Evolutionary conservation across 106 monocot species (phyloP).

Genomic region (Dioscorea zingiberensis): DNA sequence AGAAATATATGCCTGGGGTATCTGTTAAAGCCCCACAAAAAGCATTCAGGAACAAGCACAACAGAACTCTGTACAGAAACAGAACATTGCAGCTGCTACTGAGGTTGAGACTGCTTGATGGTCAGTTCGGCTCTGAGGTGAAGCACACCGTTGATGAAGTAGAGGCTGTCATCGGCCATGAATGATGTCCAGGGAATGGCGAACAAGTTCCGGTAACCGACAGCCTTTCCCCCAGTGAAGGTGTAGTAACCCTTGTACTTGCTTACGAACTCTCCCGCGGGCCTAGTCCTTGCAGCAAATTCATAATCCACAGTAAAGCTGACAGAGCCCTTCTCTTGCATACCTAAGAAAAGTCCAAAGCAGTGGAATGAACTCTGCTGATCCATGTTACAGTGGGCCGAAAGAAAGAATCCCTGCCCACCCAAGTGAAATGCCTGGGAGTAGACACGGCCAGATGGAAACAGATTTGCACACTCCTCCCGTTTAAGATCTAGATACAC

Average conservation of each 20-base stretch:
- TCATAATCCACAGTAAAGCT: slow-evolving; percentile 78
- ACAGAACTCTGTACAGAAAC: too few relatives aligned
- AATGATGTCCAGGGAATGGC: slow-evolving; percentile 68
- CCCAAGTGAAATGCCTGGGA: slow-evolving; percentile 78
- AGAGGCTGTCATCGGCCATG: slow-evolving; percentile 66
- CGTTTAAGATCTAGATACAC: slow-evolving; percentile 60
- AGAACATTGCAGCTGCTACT: slow-evolving; percentile 10
- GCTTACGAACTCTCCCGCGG: slow-evolving; percentile 54
- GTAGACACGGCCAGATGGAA: slow-evolving; percentile 59
- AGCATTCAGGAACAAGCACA: background rate
- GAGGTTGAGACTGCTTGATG: slow-evolving; percentile 44
- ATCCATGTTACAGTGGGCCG: slow-evolving; percentile 75
- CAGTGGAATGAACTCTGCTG: slow-evolving; percentile 71
- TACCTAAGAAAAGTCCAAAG: slow-evolving; percentile 70
- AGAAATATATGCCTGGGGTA: too few relatives aligned
- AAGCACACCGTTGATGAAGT: slow-evolving; percentile 56
- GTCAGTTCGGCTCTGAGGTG: slow-evolving; percentile 69
- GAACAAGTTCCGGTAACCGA: slow-evolving; percentile 68
- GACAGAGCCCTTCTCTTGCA: slow-evolving; percentile 73
- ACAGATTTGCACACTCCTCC: slow-evolving; percentile 55
- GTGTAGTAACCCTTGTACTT: slow-evolving; percentile 76
- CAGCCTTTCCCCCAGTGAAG: slow-evolving; percentile 74
- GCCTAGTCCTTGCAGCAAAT: slow-evolving; percentile 57
- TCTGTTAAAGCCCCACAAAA: background rate
- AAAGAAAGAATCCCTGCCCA: slow-evolving; percentile 76